These are phyloP conservation scores for Asterochloris sp. DNA, from an alignment of 139 green algal genomes.

Conservation along the genomic window DNA sequence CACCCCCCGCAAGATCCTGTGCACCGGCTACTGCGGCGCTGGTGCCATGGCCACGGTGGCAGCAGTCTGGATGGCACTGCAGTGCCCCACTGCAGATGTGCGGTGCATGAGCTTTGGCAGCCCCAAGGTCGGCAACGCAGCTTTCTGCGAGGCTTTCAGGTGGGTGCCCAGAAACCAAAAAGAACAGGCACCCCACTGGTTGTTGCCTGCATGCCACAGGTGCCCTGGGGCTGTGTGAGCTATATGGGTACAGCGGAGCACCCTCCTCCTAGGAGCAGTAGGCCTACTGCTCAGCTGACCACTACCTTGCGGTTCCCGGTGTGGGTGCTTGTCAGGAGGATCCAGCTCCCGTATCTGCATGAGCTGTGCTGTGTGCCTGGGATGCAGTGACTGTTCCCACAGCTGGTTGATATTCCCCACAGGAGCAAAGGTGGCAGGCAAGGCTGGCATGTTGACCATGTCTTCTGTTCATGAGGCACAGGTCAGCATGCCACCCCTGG, in stretches of 20 bases:
- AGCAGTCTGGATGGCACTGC: slow-evolving; percentile 18
- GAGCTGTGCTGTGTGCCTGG: not conserved
- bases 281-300: not conserved
- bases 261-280: not conserved
- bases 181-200: not conserved
- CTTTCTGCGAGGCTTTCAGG: slow-evolving; percentile 11
- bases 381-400: not conserved
- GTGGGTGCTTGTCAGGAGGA: not conserved
- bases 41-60: slow-evolving; percentile 21
- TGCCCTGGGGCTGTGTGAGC: not conserved
- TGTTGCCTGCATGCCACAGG: not conserved
- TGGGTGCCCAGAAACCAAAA: not conserved
- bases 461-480: too few relatives aligned
- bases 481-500: too few relatives aligned
- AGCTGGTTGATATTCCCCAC: too few relatives aligned
- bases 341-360: not conserved
- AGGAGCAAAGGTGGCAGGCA: too few relatives aligned
- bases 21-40: slow-evolving; percentile 14
- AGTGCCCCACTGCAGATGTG: slow-evolving; percentile 22
- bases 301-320: not conserved
- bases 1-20: slow-evolving; percentile 12
- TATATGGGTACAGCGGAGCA: not conserved
- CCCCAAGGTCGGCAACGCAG: slow-evolving; percentile 17
- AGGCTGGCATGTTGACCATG: too few relatives aligned
- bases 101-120: slow-evolving; percentile 30